Percentiles rank a stretch among this genome's conserved stretches.
Evolutionary conservation across 1,139 yeast species (phyloP).

Genomic region (Sugiyamaella xylanicola): DNA sequence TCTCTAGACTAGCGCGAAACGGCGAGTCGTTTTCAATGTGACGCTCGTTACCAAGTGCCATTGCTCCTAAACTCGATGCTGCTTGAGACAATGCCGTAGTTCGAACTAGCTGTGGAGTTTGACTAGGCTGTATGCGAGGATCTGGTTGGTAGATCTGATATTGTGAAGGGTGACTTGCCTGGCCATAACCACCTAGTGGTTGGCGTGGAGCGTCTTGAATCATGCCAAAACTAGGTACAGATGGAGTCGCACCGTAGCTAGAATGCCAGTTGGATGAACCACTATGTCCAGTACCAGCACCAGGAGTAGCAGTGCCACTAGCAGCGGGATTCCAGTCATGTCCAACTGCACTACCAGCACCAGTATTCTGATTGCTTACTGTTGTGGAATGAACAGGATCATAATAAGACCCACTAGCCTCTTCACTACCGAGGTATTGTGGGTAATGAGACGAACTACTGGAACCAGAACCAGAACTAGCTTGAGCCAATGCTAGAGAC

Average conservation of each 20-base stretch:
- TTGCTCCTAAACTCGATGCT: conserved; percentile 33
- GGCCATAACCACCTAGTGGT: conserved; percentile 6
- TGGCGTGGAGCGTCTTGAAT: conserved; percentile 9
- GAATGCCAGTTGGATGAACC: conserved; percentile 3
- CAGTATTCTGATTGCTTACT: not conserved
- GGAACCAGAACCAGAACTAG: not conserved
- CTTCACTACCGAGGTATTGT: conserved; percentile 12
- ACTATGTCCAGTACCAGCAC: conserved; percentile 1
- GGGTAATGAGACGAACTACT: conserved; percentile 1
- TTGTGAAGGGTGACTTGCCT: conserved; percentile 3
- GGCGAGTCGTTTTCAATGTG: conserved; percentile 21
- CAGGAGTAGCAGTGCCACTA: not conserved
- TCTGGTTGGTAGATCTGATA: conserved; percentile 16
- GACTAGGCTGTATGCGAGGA: conserved; percentile 5
- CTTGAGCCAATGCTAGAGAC: conserved; percentile 7
- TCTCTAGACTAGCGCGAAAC: conserved; percentile 38
- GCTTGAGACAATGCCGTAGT: conserved; percentile 39
- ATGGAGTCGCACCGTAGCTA: conserved; percentile 4
- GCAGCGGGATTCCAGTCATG: conserved; percentile 6
- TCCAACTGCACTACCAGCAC: not conserved
- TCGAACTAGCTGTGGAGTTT: conserved; percentile 35
- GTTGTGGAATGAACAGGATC: conserved; percentile 12
- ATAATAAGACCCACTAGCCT: conserved; percentile 13
- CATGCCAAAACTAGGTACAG: conserved; percentile 2
- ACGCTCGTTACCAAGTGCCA: conserved; percentile 15